Percentiles rank a stretch among this genome's conserved stretches.
Evolutionary conservation across 2,329 filamentous ascomycete species (phyloP).

Genomic region (Sordariomycetes sp.): DNA sequence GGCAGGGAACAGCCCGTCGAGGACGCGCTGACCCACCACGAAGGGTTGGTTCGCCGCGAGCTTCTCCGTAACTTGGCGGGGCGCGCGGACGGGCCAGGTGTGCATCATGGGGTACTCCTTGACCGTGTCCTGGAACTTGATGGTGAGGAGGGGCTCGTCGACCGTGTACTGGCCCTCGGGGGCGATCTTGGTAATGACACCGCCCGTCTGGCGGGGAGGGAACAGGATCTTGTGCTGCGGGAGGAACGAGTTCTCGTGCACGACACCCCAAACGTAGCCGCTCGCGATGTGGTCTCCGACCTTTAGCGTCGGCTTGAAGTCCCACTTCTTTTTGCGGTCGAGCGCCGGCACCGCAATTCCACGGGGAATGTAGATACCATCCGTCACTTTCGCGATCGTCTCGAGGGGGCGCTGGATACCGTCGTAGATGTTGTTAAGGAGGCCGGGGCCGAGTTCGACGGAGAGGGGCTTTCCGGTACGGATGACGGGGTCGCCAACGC

Average conservation of each 20-base stretch:
- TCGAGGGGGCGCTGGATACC: constrained; percentile 93
- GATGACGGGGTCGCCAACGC: constrained; percentile 81
- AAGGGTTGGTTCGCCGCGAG: constrained; percentile 81
- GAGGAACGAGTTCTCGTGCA: constrained; percentile 93
- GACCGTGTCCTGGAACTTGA: constrained; percentile 96
- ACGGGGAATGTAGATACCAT: constrained; percentile 95
- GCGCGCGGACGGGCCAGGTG: constrained; percentile 93
- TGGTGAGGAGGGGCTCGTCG: constrained; percentile 82
- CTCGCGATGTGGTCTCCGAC: constrained; percentile 95
- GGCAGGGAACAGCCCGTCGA: constrained; percentile 91
- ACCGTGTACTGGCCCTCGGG: constrained; percentile 89
- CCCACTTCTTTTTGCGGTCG: constrained; percentile 89
- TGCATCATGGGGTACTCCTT: constrained; percentile 97
- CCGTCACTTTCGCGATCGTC: constrained; percentile 61
- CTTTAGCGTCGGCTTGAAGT: constrained; percentile 83
- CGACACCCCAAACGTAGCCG: constrained; percentile 88
- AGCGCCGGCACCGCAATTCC: constrained; percentile 81
- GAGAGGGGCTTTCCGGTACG: constrained; percentile 93
- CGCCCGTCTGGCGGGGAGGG: constrained; percentile 67
- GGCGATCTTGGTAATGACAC: constrained; percentile 84
- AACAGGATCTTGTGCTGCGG: constrained; percentile 87
- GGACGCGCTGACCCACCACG: constrained; percentile 89
- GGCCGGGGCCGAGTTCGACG: constrained; percentile 89
- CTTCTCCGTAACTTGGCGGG: constrained; percentile 85
- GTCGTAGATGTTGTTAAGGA: constrained; percentile 99